Base-by-base conservation (phyloP, 1,139 yeast species). In the Pichia inconspicua region DNA sequence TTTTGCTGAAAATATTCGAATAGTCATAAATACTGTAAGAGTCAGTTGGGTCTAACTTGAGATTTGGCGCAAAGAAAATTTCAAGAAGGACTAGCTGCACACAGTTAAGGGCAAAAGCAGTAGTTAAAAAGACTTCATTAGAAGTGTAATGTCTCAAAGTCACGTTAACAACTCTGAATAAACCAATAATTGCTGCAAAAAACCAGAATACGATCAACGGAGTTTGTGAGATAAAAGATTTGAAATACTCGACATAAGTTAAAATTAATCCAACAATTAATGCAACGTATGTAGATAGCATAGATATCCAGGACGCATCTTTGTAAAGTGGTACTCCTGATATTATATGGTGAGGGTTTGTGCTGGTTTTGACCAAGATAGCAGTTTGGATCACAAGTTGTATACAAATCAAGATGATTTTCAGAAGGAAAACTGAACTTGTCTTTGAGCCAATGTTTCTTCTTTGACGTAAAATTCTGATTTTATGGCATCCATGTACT, bases 181-280 rank as follows among this genome's bases (percentile, higher is more conserved):
- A 48, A 7, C 71, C 73, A 34, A 73, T 58, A 2, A 76, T 53
- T 0, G 75, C 56, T 44, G 77, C 72, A 49, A 81, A 71, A 44
- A 86, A 69, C 96, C 97, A 90, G 66, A 78, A 92, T 55, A 84
- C 73, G 41, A 92, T 73, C 43, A 89, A 67, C 0, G 78, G 73
- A 2, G 95, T 84, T 58, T 76, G 78, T 2, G 97, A 82, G 40
- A 86, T 76, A 38, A 52, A 54, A 9, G 81, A 63, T 59, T 85
- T 78, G 63, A 75, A 78, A 59, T 80, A 84, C 62, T 90, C 97
- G 48, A 85, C 63, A 64, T 82, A 84, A 55, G 86, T 87, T 38
- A 87, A 68, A 2, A 69, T 68, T 25, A 78, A 63, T 0, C 82
- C 82, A 5, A 84, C 73, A 2, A 71, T 52, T 17, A 81, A 61